These are phyloP conservation scores for Corymbia calophylla DNA, from an alignment of 441 rosid species.

Conservation along the genomic window DNA sequence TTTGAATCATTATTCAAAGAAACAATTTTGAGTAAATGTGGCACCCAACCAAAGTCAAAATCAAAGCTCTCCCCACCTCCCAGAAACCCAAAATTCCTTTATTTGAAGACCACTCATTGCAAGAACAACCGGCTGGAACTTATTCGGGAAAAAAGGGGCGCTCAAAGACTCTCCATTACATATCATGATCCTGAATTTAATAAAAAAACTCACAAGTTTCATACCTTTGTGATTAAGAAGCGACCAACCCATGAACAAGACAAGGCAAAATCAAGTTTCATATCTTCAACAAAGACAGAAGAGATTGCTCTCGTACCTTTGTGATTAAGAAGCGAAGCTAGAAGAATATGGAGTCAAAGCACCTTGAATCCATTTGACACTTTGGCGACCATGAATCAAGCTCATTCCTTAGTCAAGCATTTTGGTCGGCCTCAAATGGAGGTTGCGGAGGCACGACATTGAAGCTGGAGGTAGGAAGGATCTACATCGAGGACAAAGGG, in stretches of 20 bases:
- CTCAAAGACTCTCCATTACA: constrained; percentile 5
- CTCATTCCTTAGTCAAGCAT: not conserved
- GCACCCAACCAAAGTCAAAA: not conserved
- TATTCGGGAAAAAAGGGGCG: not conserved
- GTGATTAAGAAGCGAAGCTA: too few relatives aligned
- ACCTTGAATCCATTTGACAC: not conserved
- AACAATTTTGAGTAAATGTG: not conserved
- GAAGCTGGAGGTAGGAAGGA: not conserved
- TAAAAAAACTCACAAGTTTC: not conserved
- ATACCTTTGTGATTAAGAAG: too few relatives aligned
- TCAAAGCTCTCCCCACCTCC: constrained; percentile 17
- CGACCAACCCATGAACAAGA: constrained; percentile 31
- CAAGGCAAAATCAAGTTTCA: constrained; percentile 64
- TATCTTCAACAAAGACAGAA: constrained; percentile 22
- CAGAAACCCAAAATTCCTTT: constrained; percentile 23
- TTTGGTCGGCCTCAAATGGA: not conserved
- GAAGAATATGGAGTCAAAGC: too few relatives aligned
- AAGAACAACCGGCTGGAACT: constrained; percentile 24
- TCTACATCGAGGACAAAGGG: not conserved
- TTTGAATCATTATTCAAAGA: not conserved
- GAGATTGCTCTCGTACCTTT: too few relatives aligned
- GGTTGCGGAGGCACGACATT: not conserved
- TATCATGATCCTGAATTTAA: constrained; percentile 2
- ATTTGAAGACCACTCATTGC: constrained; percentile 25
- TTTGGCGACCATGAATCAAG: not conserved